A percentile compares a stretch with the other conserved stretches of the same genome.
phyloP scores from a whole-genome alignment of 2,329 filamentous ascomycete genomes.

The Arthrinium puccinioides region DNA sequence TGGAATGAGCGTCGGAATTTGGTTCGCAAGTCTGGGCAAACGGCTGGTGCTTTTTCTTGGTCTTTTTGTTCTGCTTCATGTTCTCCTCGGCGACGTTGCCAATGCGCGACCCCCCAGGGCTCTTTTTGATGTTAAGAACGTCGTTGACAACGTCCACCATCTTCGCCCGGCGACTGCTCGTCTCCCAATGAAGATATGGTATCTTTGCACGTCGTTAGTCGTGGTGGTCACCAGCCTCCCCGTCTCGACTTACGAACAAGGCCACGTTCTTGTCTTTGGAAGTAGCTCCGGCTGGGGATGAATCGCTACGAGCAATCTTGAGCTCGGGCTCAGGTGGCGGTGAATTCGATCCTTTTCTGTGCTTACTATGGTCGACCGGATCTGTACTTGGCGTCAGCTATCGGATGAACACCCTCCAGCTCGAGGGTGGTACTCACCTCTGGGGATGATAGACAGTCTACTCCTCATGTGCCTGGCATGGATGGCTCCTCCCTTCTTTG shows the following conservation, averaged over 20 bases:
- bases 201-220: conserved; percentile 8
- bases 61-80: not conserved
- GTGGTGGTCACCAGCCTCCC: not conserved
- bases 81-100: not conserved
- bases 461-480: conserved; percentile 7
- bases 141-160: conserved; percentile 11
- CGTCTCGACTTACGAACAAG: conserved; percentile 4
- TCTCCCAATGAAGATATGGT: conserved; percentile 21
- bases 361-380: not conserved
- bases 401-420: no score
- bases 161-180: conserved; percentile 7
- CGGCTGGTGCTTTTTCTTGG: not conserved
- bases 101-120: not conserved
- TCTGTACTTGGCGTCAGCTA: not conserved
- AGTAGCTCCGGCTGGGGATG: not conserved
- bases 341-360: not conserved
- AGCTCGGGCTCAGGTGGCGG: not conserved
- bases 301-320: not conserved
- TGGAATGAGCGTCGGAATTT: not conserved
- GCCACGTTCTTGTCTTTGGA: conserved; percentile 4
- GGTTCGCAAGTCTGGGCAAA: no score
- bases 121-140: conserved; percentile 3
- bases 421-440: conserved; percentile 3
- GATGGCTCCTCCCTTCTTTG: not conserved
- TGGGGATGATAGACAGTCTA: conserved; percentile 4